Evolutionary conservation across 177 flowering plant species (phyloP), one percentile per base, ranked within the genome.

Genomic region (Vitis hybrid): DNA sequence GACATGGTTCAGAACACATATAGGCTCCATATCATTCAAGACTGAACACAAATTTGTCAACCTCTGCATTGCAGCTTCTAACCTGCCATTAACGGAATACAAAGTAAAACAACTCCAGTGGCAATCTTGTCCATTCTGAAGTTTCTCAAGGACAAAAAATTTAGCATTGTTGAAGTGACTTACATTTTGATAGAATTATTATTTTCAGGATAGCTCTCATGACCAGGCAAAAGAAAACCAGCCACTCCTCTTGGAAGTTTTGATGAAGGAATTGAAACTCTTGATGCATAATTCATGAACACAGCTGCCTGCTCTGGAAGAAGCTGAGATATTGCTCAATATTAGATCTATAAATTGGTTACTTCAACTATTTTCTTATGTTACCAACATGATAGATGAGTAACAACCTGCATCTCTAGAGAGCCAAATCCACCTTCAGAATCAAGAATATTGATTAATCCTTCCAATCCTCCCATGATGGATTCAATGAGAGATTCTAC

Each of bases 51-150:
- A 78, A 73, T 89, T 95, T 69, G 97, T 95, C 84, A 95, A 76
- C 80, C 99, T 91, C 82, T 95, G 99, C 89, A 89, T 83, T 52
- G 99, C 99, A 79, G 98, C 99, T 82, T 95, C 99, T 80, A 95
- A 83, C 97, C 98, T 95, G 91, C 74, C 62, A 75, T 71, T 10
- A 67, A 62, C 13, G 71, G 55, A 77, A 74, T 48, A 52, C 67
- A 56, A 56, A 52, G 70, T 50, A 45, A 5, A 40, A 40, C 45
- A 40, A 40, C 45, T 40, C 8, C 9, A 10, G 10, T 26, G 30
- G 17, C 34, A 58, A 52, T 69, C 13, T 57, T n/a, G 26, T 69
- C 26, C 54, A n/a, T 50, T n/a, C n/a, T 26, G 52, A 69, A 50
- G 9, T 54, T 21, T 52, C 12, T 13, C 1, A 17, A 7, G 26